Evolutionary conservation across 495 filamentous ascomycete species (phyloP), one percentile per base, ranked within the genome.

Genomic region (Hyaloscypha variabilis): DNA sequence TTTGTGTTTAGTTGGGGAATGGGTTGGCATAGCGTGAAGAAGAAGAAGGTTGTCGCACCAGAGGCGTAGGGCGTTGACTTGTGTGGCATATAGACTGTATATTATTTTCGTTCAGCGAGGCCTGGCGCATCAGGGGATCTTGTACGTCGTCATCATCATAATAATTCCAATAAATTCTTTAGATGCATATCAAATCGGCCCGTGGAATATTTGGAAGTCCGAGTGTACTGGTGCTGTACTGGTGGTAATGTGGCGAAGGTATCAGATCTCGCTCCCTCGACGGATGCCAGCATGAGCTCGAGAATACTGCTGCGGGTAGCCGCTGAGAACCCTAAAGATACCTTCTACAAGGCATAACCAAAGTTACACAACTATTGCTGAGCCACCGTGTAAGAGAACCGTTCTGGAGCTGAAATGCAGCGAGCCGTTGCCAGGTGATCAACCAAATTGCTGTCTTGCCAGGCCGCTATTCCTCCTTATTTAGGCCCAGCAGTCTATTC

Each of bases 21-120:
- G 78, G 82, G 81, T n/a, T 85, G 79, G 81, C 72, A 77, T 23
- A 81, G 83, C 72, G 71, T 82, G 26, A 73, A 78, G 73, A 83
- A 83, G 66, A 42, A 30, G 26, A 53, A 36, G 54, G 13, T 26
- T 6, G 29, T 34, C 29, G 21, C 25, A 8, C 54, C 25, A 34
- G 26, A 24, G 26, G 54, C 54, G 19, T 29, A 58, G 51, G 51
- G 4, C 4, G 6, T 19, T 19, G 39, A 17, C 39, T 17, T 17
- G 13, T 6, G 6, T 13, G 13, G 31, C 31, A 34, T 13, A 13
- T 13, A 46, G 11, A 46, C 11, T 46, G 17, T 17, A 46, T 17
- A 3, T 46, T 46, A 4, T 10, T 17, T 46, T 42, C 4, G 14
- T 11, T 14, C 8, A 34, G 30, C 30, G 30, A 34, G 30, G 30